These are phyloP conservation scores for Rhodomyrtus tomentosa DNA, from an alignment of 345 rosid genomes.

Conservation along the genomic window DNA sequence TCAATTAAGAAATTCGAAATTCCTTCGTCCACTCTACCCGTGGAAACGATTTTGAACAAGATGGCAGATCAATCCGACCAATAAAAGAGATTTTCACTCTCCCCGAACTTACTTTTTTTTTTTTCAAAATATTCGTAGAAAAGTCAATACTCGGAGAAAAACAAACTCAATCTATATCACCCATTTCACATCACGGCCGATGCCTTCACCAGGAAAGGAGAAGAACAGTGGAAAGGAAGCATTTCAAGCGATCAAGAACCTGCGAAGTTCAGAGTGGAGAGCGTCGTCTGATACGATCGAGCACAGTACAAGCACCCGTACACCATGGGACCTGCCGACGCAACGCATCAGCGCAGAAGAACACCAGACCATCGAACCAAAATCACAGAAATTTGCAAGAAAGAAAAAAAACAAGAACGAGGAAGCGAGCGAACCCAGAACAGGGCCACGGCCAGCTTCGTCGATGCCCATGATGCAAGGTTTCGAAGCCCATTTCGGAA, in stretches of 20 bases:
- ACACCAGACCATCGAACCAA: background rate
- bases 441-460: conserved; percentile 97
- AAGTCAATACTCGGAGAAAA: background rate
- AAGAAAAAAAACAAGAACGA: background rate
- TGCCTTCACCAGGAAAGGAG: background rate
- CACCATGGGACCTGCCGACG: conserved; percentile 81
- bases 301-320: conserved; percentile 92
- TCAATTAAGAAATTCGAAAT: background rate
- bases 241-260: conserved; percentile 17
- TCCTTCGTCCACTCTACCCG: background rate
- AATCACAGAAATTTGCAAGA: background rate
- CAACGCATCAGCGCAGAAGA: background rate
- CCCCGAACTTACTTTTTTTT: background rate
- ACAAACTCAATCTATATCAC: background rate
- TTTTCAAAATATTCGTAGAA: background rate
- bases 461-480: conserved; percentile 96
- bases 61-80: background rate
- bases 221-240: background rate
- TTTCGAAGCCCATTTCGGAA: conserved; percentile 55
- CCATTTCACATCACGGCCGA: background rate
- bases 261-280: conserved; percentile 70
- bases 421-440: conserved; percentile 31
- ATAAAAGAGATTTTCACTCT: background rate
- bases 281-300: conserved; percentile 59
- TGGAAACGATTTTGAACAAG: background rate